Conservation (phyloP, 1,284 basidiomycete species). For the Malassezia sp. region DNA sequence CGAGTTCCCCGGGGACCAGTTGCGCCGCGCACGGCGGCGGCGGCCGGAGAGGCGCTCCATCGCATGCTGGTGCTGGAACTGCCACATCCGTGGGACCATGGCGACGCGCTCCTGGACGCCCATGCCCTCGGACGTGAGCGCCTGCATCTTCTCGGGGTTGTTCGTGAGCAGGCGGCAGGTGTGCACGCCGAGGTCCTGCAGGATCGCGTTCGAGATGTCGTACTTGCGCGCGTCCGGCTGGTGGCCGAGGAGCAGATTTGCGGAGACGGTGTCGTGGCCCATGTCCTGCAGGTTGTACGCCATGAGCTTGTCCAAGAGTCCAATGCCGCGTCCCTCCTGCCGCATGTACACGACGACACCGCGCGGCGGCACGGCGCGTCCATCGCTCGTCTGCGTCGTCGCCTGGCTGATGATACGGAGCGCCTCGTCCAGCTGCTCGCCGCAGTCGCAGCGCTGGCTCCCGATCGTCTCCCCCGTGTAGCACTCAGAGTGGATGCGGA, state of each 20-base stretch:
- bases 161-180: slow-evolving; percentile 71
- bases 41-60: not conserved
- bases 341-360: slow-evolving; percentile 95
- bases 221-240: slow-evolving; percentile 88
- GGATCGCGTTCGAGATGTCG: slow-evolving; percentile 76
- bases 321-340: slow-evolving; percentile 97
- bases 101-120: slow-evolving; percentile 70
- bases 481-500: slow-evolving; percentile 95
- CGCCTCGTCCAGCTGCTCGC: slow-evolving; percentile 94
- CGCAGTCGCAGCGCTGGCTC: slow-evolving; percentile 96
- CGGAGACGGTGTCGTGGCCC: slow-evolving; percentile 93
- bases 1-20: no score
- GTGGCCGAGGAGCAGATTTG: slow-evolving; percentile 89
- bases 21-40: slow-evolving; percentile 8
- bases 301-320: slow-evolving; percentile 84
- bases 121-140: slow-evolving; percentile 72
- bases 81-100: slow-evolving; percentile 92
- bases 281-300: slow-evolving; percentile 98
- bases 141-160: slow-evolving; percentile 91
- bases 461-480: slow-evolving; percentile 98
- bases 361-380: slow-evolving; percentile 16
- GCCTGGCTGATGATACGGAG: slow-evolving; percentile 66
- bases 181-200: slow-evolving; percentile 73
- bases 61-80: not conserved
- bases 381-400: not conserved